Percentiles rank a stretch among this genome's conserved stretches.
These are phyloP conservation scores for Emergomyces orientalis DNA, from an alignment of 2,329 filamentous ascomycete genomes.

Conservation along the genomic window DNA sequence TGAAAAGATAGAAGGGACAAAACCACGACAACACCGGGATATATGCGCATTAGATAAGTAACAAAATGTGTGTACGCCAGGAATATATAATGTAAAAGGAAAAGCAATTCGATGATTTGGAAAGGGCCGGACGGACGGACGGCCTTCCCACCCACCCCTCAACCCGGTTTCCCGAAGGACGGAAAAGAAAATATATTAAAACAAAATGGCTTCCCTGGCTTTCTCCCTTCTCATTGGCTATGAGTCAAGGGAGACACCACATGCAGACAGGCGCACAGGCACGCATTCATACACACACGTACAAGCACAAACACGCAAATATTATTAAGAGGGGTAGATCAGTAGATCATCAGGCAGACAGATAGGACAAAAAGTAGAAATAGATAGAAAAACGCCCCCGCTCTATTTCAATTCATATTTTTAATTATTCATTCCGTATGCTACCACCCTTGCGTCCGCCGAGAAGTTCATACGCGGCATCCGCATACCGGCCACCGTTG, in stretches of 20 bases:
- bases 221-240: too few species aligned
- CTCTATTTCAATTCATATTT: not conserved
- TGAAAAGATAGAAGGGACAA: not conserved
- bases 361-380: not conserved
- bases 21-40: not conserved
- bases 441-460: conserved; percentile 6
- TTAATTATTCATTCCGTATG: not conserved
- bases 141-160: too few species aligned
- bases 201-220: not conserved
- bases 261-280: too few species aligned
- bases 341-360: too few species aligned
- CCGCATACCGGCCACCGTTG: conserved; percentile 19
- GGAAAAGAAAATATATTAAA: not conserved
- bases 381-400: not conserved
- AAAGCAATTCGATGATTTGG: not conserved
- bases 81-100: not conserved
- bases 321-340: not conserved
- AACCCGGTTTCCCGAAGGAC: too few species aligned
- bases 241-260: too few species aligned
- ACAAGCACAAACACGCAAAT: not conserved
- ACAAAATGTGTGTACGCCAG: not conserved
- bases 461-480: conserved; percentile 32
- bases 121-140: not conserved
- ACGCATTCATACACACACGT: not conserved
- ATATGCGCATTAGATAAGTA: conserved; percentile 4